Base-by-base conservation (phyloP, 441 rosid species). In the Jatropha podagrica region DNA sequence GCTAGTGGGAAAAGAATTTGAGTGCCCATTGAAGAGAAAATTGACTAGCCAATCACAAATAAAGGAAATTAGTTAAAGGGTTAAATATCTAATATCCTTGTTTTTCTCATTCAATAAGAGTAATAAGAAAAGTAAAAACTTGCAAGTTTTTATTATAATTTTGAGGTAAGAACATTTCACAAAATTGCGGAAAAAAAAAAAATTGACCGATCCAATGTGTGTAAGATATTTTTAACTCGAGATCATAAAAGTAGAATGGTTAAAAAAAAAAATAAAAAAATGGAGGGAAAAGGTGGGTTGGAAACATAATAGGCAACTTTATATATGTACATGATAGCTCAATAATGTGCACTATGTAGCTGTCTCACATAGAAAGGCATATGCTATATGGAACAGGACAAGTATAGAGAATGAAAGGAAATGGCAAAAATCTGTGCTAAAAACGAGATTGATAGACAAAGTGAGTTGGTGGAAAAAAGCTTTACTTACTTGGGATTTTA, bases 1-100 rank as follows among this genome's bases (percentile, higher is more conserved):
- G 14, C 14, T 5, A 40, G 63, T 70, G 73, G 73, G 27, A n/a
- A 55, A 55, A 32, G 32, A 32, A 4, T 40, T 70, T 55, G 63
- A 70, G 32, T 55, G 38, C 51, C 63, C 64, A 70, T 38, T 38
- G n/a, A 38, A 11, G 64, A 54, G 37, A 20, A 56, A 58, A 58
- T 71, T 71, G 74, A 71, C 74, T 17, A 9, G 46, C 11, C 65
- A 71, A 69, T 55, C 20, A 48, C 20, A 49, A 49, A 49, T 1
- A 20, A 8, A 18, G 32, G n/a, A 26, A 27, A 55, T 12, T 13
- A n/a, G 27, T 52, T 15, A 54, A 27, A 15, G 46, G 32, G 32
- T 32, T 32, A 32, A 32, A 32, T 23, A 32, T 32, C 2, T 32
- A 1, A 27, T 27, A 27, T 27, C 32, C 32, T 27, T 27, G 32